Percentiles rank a stretch among this genome's conserved stretches.
Conservation (phyloP, 1,139 yeast genomes). For the Zygoascus sp. region DNA sequence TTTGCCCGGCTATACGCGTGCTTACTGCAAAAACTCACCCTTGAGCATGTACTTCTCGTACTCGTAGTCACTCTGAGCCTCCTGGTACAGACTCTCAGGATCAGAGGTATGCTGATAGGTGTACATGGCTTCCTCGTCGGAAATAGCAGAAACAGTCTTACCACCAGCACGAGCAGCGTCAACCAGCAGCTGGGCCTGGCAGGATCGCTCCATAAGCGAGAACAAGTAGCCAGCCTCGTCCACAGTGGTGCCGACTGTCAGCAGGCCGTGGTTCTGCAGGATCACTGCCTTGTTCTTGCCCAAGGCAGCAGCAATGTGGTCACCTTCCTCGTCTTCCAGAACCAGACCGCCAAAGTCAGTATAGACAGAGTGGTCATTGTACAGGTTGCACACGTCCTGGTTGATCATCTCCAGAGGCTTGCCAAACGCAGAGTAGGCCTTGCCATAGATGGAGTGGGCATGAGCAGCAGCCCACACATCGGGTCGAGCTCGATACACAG, state of each 20-base stretch:
- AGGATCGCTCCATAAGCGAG: conserved; percentile 61
- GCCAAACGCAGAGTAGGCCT: conserved; percentile 71
- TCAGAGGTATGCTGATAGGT: conserved; percentile 59
- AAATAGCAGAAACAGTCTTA: conserved; percentile 39
- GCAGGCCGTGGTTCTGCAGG: conserved; percentile 71
- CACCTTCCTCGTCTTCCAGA: conserved; percentile 67
- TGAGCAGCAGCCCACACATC: conserved; percentile 82
- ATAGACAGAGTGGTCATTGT: conserved; percentile 63
- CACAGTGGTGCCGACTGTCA: conserved; percentile 72
- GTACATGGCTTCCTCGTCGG: conserved; percentile 67
- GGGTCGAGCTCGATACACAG: conserved; percentile 70
- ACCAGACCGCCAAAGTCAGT: conserved; percentile 77
- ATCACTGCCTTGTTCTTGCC: conserved; percentile 64
- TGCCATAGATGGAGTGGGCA: conserved; percentile 70
- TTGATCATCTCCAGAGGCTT: conserved; percentile 70
- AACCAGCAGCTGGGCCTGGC: conserved; percentile 67
- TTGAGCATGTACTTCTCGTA: conserved; percentile 37
- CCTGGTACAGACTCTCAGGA: conserved; percentile 64
- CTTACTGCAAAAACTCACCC: conserved; percentile 21
- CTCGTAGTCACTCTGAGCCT: conserved; percentile 64
- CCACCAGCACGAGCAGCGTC: conserved; percentile 47
- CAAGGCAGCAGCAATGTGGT: conserved; percentile 58
- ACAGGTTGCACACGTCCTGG: conserved; percentile 70
- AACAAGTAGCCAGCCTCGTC: conserved; percentile 80
- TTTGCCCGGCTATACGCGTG: no score